Conservation (phyloP, 2,329 filamentous ascomycete genomes). For the Aspergillus uvarum region DNA sequence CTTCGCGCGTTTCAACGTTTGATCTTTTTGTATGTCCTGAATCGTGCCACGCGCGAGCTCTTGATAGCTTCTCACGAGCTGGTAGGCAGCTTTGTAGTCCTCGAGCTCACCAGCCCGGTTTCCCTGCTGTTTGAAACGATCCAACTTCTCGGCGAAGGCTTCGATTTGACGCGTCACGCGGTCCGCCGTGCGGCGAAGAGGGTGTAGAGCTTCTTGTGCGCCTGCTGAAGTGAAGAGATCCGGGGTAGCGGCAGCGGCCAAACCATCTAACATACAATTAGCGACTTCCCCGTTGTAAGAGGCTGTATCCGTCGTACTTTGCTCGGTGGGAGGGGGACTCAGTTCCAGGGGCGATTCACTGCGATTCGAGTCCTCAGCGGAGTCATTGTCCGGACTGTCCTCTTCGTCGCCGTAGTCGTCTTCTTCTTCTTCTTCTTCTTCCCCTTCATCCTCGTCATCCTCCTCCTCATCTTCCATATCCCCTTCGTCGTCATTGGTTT, state of each 20-base stretch:
- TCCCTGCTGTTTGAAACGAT: constrained; percentile 65
- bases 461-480: constrained; percentile 30
- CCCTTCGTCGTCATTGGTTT: constrained; percentile 27
- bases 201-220: constrained; percentile 55
- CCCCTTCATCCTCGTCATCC: constrained; percentile 30
- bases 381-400: constrained; percentile 27
- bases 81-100: constrained; percentile 63
- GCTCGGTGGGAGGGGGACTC: constrained; percentile 17
- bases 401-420: constrained; percentile 31
- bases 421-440: constrained; percentile 31
- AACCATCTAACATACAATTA: constrained; percentile 17
- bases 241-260: constrained; percentile 25
- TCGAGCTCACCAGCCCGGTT: constrained; percentile 53
- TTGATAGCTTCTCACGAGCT: constrained; percentile 65
- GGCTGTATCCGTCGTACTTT: constrained; percentile 13
- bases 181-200: constrained; percentile 64
- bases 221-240: constrained; percentile 47
- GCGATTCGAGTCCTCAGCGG: constrained; percentile 29
- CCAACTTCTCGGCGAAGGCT: constrained; percentile 77
- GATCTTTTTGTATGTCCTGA: constrained; percentile 44
- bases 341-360: constrained; percentile 24
- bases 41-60: constrained; percentile 54
- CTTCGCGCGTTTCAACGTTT: constrained; percentile 41
- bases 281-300: constrained; percentile 1
- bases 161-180: constrained; percentile 79